phyloP scores from a whole-genome alignment of 2,329 filamentous ascomycete genomes.

The Cladorrhinum sp. region DNA sequence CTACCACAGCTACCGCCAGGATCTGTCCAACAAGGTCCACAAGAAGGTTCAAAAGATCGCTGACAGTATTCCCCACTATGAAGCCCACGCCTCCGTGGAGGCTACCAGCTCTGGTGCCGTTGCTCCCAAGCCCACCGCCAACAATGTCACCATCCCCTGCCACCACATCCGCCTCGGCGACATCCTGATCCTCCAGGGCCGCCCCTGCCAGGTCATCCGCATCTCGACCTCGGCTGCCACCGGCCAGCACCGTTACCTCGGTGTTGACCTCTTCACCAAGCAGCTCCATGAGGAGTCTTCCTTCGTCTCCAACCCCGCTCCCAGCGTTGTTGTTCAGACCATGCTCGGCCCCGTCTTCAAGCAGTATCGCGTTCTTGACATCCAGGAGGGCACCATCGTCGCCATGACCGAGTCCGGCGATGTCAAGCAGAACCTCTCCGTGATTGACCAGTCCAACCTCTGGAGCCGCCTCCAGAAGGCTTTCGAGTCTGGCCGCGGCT shows the following conservation, averaged over 20 bases:
- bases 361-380: conserved; percentile 99
- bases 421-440: conserved; percentile 91
- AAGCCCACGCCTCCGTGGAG: conserved; percentile 48
- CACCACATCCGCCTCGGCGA: conserved; percentile 99
- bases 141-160: conserved; percentile 97
- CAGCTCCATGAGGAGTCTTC: conserved; percentile 98
- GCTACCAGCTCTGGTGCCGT: conserved; percentile 41
- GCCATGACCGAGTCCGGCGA: conserved; percentile 99
- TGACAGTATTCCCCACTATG: conserved; percentile 50
- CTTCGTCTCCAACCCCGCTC: conserved; percentile 94
- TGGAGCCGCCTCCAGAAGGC: conserved; percentile 75
- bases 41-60: conserved; percentile 52
- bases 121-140: conserved; percentile 43
- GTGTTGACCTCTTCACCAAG: conserved; percentile 99
- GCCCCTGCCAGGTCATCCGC: conserved; percentile 99
- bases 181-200: conserved; percentile 97
- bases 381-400: conserved; percentile 78
- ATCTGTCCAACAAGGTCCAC: conserved; percentile 43
- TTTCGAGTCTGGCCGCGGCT: conserved; percentile 89
- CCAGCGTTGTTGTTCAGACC: conserved; percentile 97
- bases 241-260: conserved; percentile 98
- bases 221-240: conserved; percentile 98
- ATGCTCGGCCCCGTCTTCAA: conserved; percentile 99
- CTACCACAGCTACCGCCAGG: conserved; percentile 57
- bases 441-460: conserved; percentile 93